phyloP scores from a whole-genome alignment of 2,329 filamentous ascomycete species.

The Metarhizium rileyi region DNA sequence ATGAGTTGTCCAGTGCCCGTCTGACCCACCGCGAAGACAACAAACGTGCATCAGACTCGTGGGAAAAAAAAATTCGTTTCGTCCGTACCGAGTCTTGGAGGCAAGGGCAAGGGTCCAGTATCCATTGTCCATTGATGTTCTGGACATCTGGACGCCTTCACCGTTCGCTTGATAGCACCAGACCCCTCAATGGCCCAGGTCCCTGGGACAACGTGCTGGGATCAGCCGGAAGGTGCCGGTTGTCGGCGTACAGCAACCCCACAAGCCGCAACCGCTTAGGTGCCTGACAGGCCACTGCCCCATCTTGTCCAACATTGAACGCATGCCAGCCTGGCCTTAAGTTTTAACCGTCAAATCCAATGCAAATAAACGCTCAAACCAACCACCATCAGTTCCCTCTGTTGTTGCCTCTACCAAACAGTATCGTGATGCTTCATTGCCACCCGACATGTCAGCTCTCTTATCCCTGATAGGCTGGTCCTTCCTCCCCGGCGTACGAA shows the following conservation, averaged over 20 bases:
- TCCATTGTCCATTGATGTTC: no score
- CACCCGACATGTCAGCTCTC: slow-evolving; percentile 38
- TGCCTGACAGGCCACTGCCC: neutral
- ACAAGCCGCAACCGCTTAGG: neutral
- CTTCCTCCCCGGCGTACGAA: slow-evolving; percentile 43
- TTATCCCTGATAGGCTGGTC: slow-evolving; percentile 47
- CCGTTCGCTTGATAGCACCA: no score
- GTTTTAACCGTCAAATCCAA: neutral
- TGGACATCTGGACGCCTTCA: no score
- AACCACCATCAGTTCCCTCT: neutral
- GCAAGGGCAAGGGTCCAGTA: no score
- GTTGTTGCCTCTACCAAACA: neutral
- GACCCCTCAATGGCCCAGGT: no score
- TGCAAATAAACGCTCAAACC: neutral
- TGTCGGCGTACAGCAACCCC: neutral
- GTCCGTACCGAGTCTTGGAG: no score
- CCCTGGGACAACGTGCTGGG: no score
- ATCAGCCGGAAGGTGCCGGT: no score
- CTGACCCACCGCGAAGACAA: no score
- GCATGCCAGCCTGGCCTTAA: neutral
- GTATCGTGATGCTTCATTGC: slow-evolving; percentile 11
- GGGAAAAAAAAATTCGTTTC: no score
- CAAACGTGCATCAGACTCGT: no score
- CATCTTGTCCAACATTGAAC: neutral
- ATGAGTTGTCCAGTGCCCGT: no score